Conservation (phyloP, 1,284 basidiomycete genomes). For the Flammula alnicola region DNA sequence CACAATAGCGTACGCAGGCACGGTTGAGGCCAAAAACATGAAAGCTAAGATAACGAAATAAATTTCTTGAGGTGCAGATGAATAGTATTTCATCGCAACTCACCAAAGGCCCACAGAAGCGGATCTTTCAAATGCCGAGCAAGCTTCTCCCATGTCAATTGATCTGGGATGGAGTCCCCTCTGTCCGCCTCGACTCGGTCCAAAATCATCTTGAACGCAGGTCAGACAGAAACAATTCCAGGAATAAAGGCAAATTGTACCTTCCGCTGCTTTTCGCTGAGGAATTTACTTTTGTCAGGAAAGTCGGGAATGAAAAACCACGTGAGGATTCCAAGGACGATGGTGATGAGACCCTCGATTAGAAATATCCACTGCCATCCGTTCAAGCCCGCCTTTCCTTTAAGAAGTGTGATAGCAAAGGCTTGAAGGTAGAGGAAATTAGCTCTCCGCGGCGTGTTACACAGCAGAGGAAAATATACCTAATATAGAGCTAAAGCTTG, state of each 20-base stretch:
- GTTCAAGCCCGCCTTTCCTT: conserved; percentile 36
- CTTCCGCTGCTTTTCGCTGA: conserved; percentile 23
- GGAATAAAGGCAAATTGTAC: conserved; percentile 3
- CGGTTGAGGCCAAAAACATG: conserved; percentile 26
- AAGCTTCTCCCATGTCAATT: conserved; percentile 23
- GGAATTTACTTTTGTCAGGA: conserved; percentile 24
- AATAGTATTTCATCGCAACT: background rate
- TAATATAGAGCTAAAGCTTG: conserved; percentile 44
- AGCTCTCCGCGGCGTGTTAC: no score
- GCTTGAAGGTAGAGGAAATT: conserved; percentile 30
- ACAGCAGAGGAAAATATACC: conserved; percentile 11
- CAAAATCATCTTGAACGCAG: conserved; percentile 21
- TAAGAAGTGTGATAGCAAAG: conserved; percentile 39
- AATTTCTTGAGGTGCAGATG: background rate
- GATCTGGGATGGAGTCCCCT: conserved; percentile 25
- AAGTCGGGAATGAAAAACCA: conserved; percentile 28
- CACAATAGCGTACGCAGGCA: conserved; percentile 26
- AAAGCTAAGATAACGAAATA: conserved; percentile 10
- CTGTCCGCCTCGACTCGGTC: conserved; percentile 25
- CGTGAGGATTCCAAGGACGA: conserved; percentile 21
- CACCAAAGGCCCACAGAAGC: conserved; percentile 23
- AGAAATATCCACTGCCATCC: conserved; percentile 29
- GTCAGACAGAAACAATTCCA: background rate
- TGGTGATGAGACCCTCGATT: conserved; percentile 23
- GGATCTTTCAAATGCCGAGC: conserved; percentile 23